Evolutionary conservation across 192 early-diverging fungal species (phyloP).

Genomic region (Radiomyces spectabilis): DNA sequence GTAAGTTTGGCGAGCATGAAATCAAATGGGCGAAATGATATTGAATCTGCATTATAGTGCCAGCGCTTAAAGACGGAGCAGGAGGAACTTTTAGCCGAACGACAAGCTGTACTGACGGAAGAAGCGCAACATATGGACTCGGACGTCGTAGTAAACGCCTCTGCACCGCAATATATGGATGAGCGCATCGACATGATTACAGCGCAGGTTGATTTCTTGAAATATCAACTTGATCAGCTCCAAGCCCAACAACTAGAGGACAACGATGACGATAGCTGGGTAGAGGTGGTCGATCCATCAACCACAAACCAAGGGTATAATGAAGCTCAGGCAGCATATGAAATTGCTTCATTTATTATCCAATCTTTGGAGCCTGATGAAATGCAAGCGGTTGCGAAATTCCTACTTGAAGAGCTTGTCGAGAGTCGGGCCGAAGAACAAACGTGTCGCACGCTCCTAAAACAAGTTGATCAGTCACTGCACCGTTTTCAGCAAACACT

Average conservation of each 20-base stretch:
- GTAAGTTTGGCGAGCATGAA: neutral
- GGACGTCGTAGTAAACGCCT: neutral
- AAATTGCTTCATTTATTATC: slow-evolving; percentile 3
- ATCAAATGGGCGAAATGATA: neutral
- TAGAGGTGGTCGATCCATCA: neutral
- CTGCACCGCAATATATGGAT: slow-evolving; percentile 23
- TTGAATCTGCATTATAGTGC: neutral
- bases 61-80: slow-evolving; percentile 6
- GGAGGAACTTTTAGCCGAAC: slow-evolving; percentile 13
- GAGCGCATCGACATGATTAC: slow-evolving; percentile 23
- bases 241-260: neutral
- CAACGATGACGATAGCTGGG: neutral
- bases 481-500: no score
- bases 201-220: slow-evolving; percentile 1
- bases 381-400: neutral
- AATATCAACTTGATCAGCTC: neutral
- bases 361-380: slow-evolving; percentile 6
- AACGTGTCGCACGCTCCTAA: no score
- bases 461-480: no score
- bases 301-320: neutral
- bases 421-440: no score
- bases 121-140: neutral
- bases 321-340: slow-evolving; percentile 6
- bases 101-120: slow-evolving; percentile 1
- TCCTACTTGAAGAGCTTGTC: no score